Base-by-base conservation (phyloP, 768 basidiomycete genomes). In the Pulveroboletus sp. region DNA sequence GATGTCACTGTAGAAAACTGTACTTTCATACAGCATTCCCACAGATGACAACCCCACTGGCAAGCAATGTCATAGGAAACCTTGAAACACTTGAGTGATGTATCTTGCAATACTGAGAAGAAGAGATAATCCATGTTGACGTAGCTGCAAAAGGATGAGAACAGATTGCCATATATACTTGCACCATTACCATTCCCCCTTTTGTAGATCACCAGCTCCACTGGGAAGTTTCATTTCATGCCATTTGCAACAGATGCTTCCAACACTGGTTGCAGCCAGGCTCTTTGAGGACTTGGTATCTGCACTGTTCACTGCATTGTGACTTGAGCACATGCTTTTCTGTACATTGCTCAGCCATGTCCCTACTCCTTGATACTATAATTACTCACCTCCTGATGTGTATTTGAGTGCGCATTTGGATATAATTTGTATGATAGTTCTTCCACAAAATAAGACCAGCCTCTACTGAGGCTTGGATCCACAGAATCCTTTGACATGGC, bases 371-470 rank as follows among this genome's bases (percentile, higher is more conserved):
- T n/a, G n/a, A 24, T 11, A 2, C 35, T 3, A 6, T 22, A 16
- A 16, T 4, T 16, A 50, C 52, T 23, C 35, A 68, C 61, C 34
- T 64, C 65, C 17, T 58, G 50, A 4, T 8, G 34, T n/a, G 56
- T 27, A 14, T 53, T 37, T 4, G 42, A 19, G 22, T 31, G 29
- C 5, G 41, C 44, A 11, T 17, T 17, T 14, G 65, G 27, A 36
- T 62, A 57, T 5, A 16, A 16, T 29, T 58, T 47, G 43, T 64
- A 70, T 8, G 17, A 5, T 3, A 4, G 27, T 6, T 58, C 51
- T 27, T 67, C 58, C 2, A 66, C 61, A 35, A 66, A 63, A 26
- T 65, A 67, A 2, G 56, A 45, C 49, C 42, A 56, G 6, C 69
- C 68, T 1, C 53, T 39, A 12, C 57, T 56, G 7, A 68, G 59